Conservation (phyloP, 2,329 filamentous ascomycete species). For the Diaporthe capsici region DNA sequence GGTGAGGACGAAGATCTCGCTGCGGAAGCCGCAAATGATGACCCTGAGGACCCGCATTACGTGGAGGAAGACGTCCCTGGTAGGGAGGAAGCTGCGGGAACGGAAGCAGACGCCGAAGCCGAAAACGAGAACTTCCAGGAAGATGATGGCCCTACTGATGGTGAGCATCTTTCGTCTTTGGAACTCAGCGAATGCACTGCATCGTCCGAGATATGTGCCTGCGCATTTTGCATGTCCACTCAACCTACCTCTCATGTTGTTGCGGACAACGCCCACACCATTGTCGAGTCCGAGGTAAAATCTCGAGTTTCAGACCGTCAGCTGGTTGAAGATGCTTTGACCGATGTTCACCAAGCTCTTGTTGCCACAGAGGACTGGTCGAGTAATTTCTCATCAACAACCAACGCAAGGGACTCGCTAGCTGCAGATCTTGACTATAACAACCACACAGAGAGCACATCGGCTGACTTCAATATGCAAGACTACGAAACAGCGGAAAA, state of each 20-base stretch:
- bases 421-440: background rate
- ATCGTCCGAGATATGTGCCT: slow-evolving; percentile 25
- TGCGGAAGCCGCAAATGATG: background rate
- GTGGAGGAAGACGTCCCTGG: background rate
- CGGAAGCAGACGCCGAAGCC: slow-evolving; percentile 16
- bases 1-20: slow-evolving; percentile 6
- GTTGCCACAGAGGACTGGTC: slow-evolving; percentile 1
- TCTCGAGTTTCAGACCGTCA: background rate
- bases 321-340: slow-evolving; percentile 1
- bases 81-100: slow-evolving; percentile 1
- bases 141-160: slow-evolving; percentile 33
- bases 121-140: slow-evolving; percentile 15
- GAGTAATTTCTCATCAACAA: background rate
- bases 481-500: slow-evolving; percentile 39
- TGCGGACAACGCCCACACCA: background rate
- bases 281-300: background rate
- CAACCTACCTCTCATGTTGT: background rate
- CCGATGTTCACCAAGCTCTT: background rate
- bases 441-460: background rate
- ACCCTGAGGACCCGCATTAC: background rate
- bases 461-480: slow-evolving; percentile 34
- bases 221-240: slow-evolving; percentile 33
- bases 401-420: background rate
- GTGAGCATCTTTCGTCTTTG: slow-evolving; percentile 37
- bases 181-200: slow-evolving; percentile 8